Percentiles rank a stretch among this genome's conserved stretches.
phyloP scores from a whole-genome alignment of 805 yeast species.

The Saccharomyces mikatae region DNA sequence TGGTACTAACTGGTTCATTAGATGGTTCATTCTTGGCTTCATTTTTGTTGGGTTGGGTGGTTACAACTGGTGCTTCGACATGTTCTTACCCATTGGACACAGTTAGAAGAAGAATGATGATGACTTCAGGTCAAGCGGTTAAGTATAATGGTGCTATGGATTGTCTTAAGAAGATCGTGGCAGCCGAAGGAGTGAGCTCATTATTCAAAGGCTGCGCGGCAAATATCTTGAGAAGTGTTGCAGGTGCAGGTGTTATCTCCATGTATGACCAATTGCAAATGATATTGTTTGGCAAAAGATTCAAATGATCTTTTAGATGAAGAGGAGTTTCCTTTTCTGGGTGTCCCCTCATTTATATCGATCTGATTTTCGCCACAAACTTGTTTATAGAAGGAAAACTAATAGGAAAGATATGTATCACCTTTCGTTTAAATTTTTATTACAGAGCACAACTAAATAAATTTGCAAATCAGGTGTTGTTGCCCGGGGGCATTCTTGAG shows the following conservation, averaged over 20 bases:
- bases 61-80: conserved; percentile 92
- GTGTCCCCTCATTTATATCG: background rate
- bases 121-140: conserved; percentile 95
- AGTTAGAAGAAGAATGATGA: conserved; percentile 98
- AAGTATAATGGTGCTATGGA: conserved; percentile 89
- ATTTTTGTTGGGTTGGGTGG: conserved; percentile 89
- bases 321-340: background rate
- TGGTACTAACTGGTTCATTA: conserved; percentile 79
- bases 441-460: background rate
- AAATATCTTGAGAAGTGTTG: conserved; percentile 97
- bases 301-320: conserved; percentile 38
- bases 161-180: conserved; percentile 78
- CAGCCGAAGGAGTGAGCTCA: conserved; percentile 81
- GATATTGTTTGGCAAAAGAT: conserved; percentile 87
- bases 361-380: background rate
- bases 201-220: conserved; percentile 98
- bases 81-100: conserved; percentile 97
- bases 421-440: background rate
- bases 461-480: background rate
- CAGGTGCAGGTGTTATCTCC: conserved; percentile 97
- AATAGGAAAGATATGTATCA: background rate
- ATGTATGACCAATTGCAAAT: conserved; percentile 89
- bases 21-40: conserved; percentile 88
- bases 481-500: background rate
- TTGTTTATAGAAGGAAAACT: background rate